Evolutionary conservation across 257 asterid genomes (phyloP).

Genomic region (Nicotiana paniculata): DNA sequence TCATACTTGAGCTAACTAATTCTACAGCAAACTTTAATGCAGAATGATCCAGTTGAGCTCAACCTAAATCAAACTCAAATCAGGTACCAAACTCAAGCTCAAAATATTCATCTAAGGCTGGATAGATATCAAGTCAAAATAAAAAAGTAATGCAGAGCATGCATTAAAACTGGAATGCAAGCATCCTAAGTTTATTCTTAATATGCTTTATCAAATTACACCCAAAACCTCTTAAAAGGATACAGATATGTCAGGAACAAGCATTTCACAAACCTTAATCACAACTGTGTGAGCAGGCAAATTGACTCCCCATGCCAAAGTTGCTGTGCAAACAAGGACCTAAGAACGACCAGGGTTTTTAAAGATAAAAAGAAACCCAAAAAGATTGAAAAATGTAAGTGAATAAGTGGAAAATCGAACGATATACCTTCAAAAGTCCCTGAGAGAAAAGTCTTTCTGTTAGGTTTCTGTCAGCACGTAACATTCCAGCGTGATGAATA

Average conservation of each 20-base stretch:
- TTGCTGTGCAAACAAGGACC: slow-evolving; percentile 99
- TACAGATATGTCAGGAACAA: neutral
- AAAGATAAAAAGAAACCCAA: slow-evolving; percentile 15
- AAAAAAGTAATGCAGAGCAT: neutral
- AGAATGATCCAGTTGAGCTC: neutral
- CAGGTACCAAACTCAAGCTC: neutral
- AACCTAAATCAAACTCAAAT: neutral
- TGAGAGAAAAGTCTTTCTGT: slow-evolving; percentile 97
- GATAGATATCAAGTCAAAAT: neutral
- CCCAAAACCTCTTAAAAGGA: neutral
- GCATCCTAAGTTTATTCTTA: neutral
- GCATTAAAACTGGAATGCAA: neutral
- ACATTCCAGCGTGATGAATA: slow-evolving; percentile 98
- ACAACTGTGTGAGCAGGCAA: slow-evolving; percentile 99
- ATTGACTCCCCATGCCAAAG: slow-evolving; percentile 99
- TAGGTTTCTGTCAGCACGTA: slow-evolving; percentile 87
- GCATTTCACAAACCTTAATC: slow-evolving; percentile 70
- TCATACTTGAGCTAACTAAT: neutral
- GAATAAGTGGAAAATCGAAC: slow-evolving; percentile 1
- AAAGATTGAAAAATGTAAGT: slow-evolving; percentile 4
- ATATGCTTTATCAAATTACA: neutral
- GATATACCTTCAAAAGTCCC: slow-evolving; percentile 71
- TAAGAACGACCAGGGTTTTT: slow-evolving; percentile 20
- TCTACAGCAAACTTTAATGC: neutral
- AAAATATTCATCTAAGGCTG: slow-evolving; percentile 1